phyloP scores from a whole-genome alignment of 176 grass and related monocot species.

The Eragrostis curvula region DNA sequence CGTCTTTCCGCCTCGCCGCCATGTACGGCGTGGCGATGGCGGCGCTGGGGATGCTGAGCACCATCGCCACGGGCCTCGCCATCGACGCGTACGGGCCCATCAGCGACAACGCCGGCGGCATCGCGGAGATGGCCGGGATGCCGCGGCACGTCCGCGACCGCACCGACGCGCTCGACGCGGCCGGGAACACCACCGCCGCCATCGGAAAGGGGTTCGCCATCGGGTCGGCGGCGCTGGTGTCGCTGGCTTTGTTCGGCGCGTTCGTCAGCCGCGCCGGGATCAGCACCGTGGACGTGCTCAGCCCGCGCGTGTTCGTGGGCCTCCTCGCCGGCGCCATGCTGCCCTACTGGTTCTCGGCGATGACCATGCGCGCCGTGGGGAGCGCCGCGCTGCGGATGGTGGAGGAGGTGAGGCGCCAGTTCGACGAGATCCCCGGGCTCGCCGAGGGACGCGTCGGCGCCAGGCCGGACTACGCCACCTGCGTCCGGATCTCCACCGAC shows the following conservation, averaged over 20 bases:
- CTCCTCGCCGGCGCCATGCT: conserved; percentile 84
- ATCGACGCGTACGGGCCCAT: conserved; percentile 84
- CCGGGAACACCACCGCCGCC: conserved; percentile 82
- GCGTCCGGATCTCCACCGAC: conserved; percentile 88
- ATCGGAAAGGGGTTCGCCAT: conserved; percentile 94
- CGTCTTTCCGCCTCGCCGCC: conserved; percentile 60
- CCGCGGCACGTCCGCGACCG: conserved; percentile 33
- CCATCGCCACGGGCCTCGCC: conserved; percentile 65
- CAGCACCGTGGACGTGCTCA: conserved; percentile 54
- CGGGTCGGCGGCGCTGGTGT: conserved; percentile 82
- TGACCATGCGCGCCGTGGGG: conserved; percentile 87
- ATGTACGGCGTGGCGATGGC: conserved; percentile 80
- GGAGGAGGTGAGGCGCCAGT: conserved; percentile 81
- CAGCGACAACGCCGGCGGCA: conserved; percentile 89
- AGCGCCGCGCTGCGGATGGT: conserved; percentile 81
- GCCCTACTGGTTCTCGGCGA: conserved; percentile 92
- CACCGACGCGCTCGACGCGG: conserved; percentile 86
- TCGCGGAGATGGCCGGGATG: conserved; percentile 86
- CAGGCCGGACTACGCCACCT: conserved; percentile 78
- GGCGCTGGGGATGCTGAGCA: conserved; percentile 89
- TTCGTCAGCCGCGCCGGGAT: conserved; percentile 74
- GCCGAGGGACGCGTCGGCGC: conserved; percentile 66
- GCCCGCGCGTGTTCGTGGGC: conserved; percentile 67
- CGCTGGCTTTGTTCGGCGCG: conserved; percentile 82
- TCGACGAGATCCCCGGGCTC: conserved; percentile 67